A percentile compares a stretch with the other conserved stretches of the same genome.
Conservation (phyloP, 1,284 basidiomycete species). For the Lentinula novae-zelandiae region DNA sequence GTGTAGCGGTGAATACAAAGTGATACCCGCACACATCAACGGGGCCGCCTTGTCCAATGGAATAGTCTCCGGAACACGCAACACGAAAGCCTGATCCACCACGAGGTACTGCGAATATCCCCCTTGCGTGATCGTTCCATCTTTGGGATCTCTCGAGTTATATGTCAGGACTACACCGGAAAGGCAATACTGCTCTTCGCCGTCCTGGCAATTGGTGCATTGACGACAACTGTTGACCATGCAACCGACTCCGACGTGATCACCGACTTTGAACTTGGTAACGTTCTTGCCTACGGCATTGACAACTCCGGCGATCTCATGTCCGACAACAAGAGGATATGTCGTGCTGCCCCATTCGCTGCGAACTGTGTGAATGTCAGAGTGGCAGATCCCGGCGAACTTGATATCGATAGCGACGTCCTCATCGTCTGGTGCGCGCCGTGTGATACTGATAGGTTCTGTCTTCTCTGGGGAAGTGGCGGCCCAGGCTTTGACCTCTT, state of each 20-base stretch:
- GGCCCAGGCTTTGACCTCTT: slow-evolving; percentile 7
- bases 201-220: not conserved
- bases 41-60: slow-evolving; percentile 8
- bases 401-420: slow-evolving; percentile 12
- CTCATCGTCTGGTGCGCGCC: slow-evolving; percentile 5
- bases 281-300: slow-evolving; percentile 9
- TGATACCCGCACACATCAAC: slow-evolving; percentile 10
- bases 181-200: slow-evolving; percentile 11
- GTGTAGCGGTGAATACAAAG: slow-evolving; percentile 5
- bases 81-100: slow-evolving; percentile 8
- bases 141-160: slow-evolving; percentile 1
- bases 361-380: slow-evolving; percentile 9
- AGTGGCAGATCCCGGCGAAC: slow-evolving; percentile 9
- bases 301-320: slow-evolving; percentile 9
- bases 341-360: slow-evolving; percentile 4
- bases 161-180: not conserved
- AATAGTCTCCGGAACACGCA: slow-evolving; percentile 4
- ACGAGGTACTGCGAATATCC: slow-evolving; percentile 10
- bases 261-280: slow-evolving; percentile 9
- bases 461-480: not conserved
- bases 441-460: slow-evolving; percentile 2
- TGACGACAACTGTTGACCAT: not conserved
- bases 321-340: slow-evolving; percentile 8
- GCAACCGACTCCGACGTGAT: slow-evolving; percentile 7
- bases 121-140: slow-evolving; percentile 3